phyloP scores from a whole-genome alignment of 768 basidiomycete species.

The Naganishia vishniacii region DNA sequence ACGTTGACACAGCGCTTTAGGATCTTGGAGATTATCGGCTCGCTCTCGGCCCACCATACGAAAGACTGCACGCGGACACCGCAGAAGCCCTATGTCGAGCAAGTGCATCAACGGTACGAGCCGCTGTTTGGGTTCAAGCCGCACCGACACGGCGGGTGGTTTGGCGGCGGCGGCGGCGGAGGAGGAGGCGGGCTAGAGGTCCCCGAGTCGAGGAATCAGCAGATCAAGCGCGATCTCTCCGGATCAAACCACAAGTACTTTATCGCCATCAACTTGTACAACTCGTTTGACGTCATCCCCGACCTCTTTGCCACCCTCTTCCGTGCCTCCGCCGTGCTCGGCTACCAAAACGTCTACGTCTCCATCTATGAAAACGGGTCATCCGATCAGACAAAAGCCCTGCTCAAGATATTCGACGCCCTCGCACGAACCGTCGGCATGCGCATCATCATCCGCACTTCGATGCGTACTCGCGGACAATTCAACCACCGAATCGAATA shows the following conservation, averaged over 20 bases:
- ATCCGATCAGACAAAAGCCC: slow-evolving; percentile 95
- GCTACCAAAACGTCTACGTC: slow-evolving; percentile 96
- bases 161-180: slow-evolving; percentile 28
- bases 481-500: slow-evolving; percentile 99
- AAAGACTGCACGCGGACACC: slow-evolving; percentile 79
- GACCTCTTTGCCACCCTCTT: slow-evolving; percentile 96
- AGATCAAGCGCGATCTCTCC: slow-evolving; percentile 36
- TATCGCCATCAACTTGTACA: slow-evolving; percentile 98
- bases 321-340: slow-evolving; percentile 80
- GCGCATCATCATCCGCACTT: slow-evolving; percentile 86
- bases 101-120: slow-evolving; percentile 77
- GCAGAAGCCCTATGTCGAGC: slow-evolving; percentile 77
- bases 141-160: slow-evolving; percentile 43
- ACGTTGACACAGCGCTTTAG: slow-evolving; percentile 73
- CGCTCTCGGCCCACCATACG: slow-evolving; percentile 85
- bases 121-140: slow-evolving; percentile 73
- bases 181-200: slow-evolving; percentile 23
- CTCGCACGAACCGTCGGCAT: slow-evolving; percentile 83
- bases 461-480: slow-evolving; percentile 82
- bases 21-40: slow-evolving; percentile 77
- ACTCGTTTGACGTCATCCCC: slow-evolving; percentile 97
- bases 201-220: slow-evolving; percentile 22
- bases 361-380: slow-evolving; percentile 99
- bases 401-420: slow-evolving; percentile 89
- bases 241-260: slow-evolving; percentile 86